A percentile compares a stretch with the other conserved stretches of the same genome.
Conservation (phyloP, 2,329 filamentous ascomycete genomes). For the Neofusicoccum kwambonambiense region DNA sequence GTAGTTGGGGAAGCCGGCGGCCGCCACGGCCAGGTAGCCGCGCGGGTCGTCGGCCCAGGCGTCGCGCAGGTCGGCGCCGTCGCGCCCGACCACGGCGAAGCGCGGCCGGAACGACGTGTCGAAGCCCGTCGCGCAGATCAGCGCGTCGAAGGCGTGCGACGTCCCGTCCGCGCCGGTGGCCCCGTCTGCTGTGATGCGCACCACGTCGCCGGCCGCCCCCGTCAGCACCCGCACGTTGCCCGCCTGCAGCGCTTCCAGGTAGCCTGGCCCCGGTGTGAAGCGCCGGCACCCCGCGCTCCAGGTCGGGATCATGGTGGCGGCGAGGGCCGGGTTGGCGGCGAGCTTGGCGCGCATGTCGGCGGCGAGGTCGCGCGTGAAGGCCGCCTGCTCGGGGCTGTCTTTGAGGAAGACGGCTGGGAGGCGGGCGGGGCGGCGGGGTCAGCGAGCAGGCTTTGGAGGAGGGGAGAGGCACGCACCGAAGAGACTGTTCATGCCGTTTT, state of each 20-base stretch:
- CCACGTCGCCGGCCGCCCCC: constrained; percentile 21
- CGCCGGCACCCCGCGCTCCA: constrained; percentile 37
- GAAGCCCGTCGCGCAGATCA: constrained; percentile 36
- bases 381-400: constrained; percentile 36
- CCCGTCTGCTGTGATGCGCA: constrained; percentile 29
- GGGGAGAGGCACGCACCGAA: constrained; percentile 33
- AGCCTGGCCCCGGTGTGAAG: constrained; percentile 34
- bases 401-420: constrained; percentile 42
- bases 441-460: not conserved
- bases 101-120: constrained; percentile 29
- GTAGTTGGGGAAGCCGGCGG: constrained; percentile 46
- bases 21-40: constrained; percentile 48
- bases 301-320: constrained; percentile 47
- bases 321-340: constrained; percentile 38
- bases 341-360: constrained; percentile 44
- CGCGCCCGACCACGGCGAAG: constrained; percentile 40
- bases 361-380: constrained; percentile 27
- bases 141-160: constrained; percentile 25
- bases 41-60: constrained; percentile 42
- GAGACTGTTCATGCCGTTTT: constrained; percentile 47
- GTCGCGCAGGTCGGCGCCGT: constrained; percentile 43
- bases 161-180: constrained; percentile 29
- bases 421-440: not conserved
- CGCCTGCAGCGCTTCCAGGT: constrained; percentile 32
- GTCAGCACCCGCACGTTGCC: constrained; percentile 26